Conservation (phyloP, 1,284 basidiomycete species). For the Pholiota adiposa region DNA sequence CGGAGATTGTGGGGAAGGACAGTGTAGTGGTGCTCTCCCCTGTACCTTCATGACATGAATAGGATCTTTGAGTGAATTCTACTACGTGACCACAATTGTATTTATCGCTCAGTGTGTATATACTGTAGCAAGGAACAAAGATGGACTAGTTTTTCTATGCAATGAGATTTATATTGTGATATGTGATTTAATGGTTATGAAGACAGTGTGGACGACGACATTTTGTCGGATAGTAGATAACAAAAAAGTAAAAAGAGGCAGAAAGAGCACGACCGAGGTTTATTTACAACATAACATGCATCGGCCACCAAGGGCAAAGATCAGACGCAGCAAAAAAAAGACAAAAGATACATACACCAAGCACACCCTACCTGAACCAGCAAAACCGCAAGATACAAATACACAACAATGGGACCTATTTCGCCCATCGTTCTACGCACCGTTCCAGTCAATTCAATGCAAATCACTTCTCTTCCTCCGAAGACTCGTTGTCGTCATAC, state of each 20-base stretch:
- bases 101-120: conserved; percentile 22
- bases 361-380: neutral
- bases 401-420: conserved; percentile 3
- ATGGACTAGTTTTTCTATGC: conserved; percentile 1
- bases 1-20: conserved; percentile 47
- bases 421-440: neutral
- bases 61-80: too few species aligned
- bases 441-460: too few species aligned
- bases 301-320: neutral
- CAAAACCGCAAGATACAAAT: conserved; percentile 13
- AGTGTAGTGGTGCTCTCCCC: conserved; percentile 32
- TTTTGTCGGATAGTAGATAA: neutral
- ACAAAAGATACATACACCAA: neutral
- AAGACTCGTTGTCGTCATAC: conserved; percentile 65
- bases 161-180: neutral
- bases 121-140: conserved; percentile 11
- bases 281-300: neutral
- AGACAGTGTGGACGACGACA: neutral
- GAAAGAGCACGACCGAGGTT: neutral
- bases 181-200: neutral
- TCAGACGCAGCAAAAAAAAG: neutral
- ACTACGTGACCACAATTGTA: too few species aligned
- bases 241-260: neutral
- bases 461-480: conserved; percentile 41
- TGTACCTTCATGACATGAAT: too few species aligned